Evolutionary conservation across 2,329 filamentous ascomycete species (phyloP).

Genomic region (Cladosporium colombiae): DNA sequence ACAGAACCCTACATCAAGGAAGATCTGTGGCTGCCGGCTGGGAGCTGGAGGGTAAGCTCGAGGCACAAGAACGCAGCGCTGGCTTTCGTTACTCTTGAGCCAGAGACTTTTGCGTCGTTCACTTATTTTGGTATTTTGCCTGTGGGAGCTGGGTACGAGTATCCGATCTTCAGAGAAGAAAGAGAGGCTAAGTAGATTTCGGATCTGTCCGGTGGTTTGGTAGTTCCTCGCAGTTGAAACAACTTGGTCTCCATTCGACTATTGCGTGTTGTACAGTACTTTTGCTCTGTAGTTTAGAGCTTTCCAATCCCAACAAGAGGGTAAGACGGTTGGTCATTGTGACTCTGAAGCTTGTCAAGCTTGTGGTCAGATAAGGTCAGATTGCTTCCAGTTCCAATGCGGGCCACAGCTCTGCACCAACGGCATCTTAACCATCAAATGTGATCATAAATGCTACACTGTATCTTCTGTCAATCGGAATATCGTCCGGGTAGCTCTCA

Average conservation of each 20-base stretch:
- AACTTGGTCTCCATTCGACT: background rate
- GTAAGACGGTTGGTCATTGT: background rate
- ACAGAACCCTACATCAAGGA: slow-evolving; percentile 25
- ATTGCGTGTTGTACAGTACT: background rate
- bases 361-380: background rate
- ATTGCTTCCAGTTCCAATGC: background rate
- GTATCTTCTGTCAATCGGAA: background rate
- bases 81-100: slow-evolving; percentile 32
- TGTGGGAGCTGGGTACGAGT: slow-evolving; percentile 29
- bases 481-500: background rate
- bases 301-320: background rate
- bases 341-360: background rate
- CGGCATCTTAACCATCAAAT: background rate
- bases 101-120: slow-evolving; percentile 31
- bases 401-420: background rate
- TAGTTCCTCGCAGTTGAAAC: background rate
- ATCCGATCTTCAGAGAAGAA: slow-evolving; percentile 26
- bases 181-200: background rate
- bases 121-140: slow-evolving; percentile 30
- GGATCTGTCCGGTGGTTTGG: background rate
- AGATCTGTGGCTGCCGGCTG: slow-evolving; percentile 27
- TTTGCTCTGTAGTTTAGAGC: background rate
- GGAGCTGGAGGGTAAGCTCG: slow-evolving; percentile 29
- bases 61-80: slow-evolving; percentile 33
- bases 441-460: background rate